A percentile compares a stretch with the other conserved stretches of the same genome.
Evolutionary conservation across 345 rosid species (phyloP).

Genomic region (Camelina hispida): DNA sequence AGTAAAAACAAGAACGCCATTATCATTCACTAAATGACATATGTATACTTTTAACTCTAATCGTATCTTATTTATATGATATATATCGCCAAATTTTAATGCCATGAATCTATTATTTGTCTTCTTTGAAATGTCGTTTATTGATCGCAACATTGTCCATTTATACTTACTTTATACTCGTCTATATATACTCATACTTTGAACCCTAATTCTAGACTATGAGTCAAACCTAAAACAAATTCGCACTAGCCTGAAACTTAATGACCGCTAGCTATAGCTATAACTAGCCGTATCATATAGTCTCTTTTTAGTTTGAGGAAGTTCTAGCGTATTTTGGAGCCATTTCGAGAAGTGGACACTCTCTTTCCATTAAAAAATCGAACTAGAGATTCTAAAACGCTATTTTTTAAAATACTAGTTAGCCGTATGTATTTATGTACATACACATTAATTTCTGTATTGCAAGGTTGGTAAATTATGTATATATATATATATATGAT

Average conservation of each 20-base stretch:
- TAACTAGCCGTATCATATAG: no score
- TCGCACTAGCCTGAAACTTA: conserved; percentile 1
- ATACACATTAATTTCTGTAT: no score
- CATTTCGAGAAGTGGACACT: background rate
- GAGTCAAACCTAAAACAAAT: conserved; percentile 10
- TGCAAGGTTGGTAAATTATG: background rate
- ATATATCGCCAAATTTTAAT: conserved; percentile 13
- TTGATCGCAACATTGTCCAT: conserved; percentile 33
- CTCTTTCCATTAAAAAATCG: background rate
- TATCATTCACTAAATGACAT: conserved; percentile 54
- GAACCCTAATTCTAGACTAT: conserved; percentile 15
- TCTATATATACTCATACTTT: conserved; percentile 1
- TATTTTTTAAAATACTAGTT: background rate
- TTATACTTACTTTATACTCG: conserved; percentile 3
- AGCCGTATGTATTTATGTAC: background rate
- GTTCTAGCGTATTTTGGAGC: background rate
- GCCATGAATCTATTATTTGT: conserved; percentile 43
- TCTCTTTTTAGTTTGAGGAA: background rate
- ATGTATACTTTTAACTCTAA: conserved; percentile 47
- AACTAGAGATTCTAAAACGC: background rate
- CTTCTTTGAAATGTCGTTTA: conserved; percentile 49
- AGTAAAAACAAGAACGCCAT: conserved; percentile 42
- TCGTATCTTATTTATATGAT: conserved; percentile 33
- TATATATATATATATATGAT: background rate
- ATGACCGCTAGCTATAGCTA: background rate